Base-by-base conservation (phyloP, 106 monocot species). In the Dioscorea zingiberensis region DNA sequence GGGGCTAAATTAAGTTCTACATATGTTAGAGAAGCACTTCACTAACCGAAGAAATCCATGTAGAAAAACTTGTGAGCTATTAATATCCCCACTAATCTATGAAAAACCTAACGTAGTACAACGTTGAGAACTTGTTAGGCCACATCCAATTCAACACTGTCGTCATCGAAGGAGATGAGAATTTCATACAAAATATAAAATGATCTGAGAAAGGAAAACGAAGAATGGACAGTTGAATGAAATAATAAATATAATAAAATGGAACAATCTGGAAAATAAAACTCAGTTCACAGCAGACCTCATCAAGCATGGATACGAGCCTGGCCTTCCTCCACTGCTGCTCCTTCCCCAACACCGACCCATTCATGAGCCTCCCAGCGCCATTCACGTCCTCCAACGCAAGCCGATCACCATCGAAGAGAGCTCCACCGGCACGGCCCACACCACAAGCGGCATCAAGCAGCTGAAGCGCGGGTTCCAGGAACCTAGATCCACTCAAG, bases 301-400 rank as follows among this genome's bases (percentile, higher is more conserved):
- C 93, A 44, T 94, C 81, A 19, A 94, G 74, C 89, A 94, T 76
- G 67, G 89, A 83, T 38, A 89, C 29, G 47, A 94, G 89, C 69
- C 65, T 83, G 27, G 83, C 68, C 84, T 86, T 89, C 74, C 72
- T 81, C 83, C 83, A 80, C 59, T 80, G 74, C 58, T 68, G 73
- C 60, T 85, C 87, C 47, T 60, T 45, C 47, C 44, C 55, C 47
- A 13, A 16, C 60, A 8, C 23, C 25, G 0, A 60, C n/a, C 21
- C 62, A 49, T 48, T 48, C 63, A n/a, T 51, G 0, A 24, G 28
- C 0, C 54, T 47, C 17, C 75, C 81, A 7, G 65, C 81, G 46
- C 63, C 67, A 67, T 85, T 86, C 19, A 81, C 63, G 60, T 93
- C 93, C 58, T 93, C 85, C 11, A 93, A 76, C 38, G 9, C 38